phyloP scores from a whole-genome alignment of 805 yeast genomes.

The Saturnispora dispora region DNA sequence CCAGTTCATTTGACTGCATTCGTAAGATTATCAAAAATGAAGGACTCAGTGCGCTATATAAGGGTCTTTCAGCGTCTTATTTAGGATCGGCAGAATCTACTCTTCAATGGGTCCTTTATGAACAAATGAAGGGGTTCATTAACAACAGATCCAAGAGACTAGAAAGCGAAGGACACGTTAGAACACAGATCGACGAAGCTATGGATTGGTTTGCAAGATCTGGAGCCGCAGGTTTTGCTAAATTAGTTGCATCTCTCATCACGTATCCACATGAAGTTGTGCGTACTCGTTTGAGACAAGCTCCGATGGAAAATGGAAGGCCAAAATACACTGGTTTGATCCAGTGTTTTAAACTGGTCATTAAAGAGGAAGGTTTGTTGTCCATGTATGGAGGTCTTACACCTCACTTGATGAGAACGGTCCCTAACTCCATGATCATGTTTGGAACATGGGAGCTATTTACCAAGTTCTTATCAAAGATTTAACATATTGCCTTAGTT shows the following conservation, averaged over 20 bases:
- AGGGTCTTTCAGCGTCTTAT: constrained; percentile 91
- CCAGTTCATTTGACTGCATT: constrained; percentile 79
- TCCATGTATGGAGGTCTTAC: constrained; percentile 97
- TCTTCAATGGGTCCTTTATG: constrained; percentile 92
- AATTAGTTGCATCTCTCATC: constrained; percentile 81
- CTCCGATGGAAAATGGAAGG: constrained; percentile 59
- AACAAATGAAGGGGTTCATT: constrained; percentile 78
- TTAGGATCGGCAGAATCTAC: constrained; percentile 90
- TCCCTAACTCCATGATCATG: constrained; percentile 96
- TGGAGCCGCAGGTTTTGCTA: constrained; percentile 96
- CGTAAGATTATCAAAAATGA: constrained; percentile 60
- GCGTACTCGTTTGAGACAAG: constrained; percentile 90
- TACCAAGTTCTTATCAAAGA: constrained; percentile 42
- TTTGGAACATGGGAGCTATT: constrained; percentile 97
- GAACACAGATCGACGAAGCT: constrained; percentile 48
- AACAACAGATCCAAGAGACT: constrained; percentile 36
- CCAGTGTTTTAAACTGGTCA: constrained; percentile 77
- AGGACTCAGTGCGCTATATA: constrained; percentile 73
- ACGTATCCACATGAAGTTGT: constrained; percentile 98
- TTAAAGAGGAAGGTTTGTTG: constrained; percentile 85
- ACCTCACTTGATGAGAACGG: constrained; percentile 93
- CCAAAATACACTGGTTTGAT: constrained; percentile 84
- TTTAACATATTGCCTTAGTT: neutral
- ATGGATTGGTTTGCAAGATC: constrained; percentile 93
- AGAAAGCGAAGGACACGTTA: constrained; percentile 30